Evolutionary conservation across 208 protist genomes (phyloP), one percentile per base, ranked within the genome.

Genomic region (Porcisia deanei): DNA sequence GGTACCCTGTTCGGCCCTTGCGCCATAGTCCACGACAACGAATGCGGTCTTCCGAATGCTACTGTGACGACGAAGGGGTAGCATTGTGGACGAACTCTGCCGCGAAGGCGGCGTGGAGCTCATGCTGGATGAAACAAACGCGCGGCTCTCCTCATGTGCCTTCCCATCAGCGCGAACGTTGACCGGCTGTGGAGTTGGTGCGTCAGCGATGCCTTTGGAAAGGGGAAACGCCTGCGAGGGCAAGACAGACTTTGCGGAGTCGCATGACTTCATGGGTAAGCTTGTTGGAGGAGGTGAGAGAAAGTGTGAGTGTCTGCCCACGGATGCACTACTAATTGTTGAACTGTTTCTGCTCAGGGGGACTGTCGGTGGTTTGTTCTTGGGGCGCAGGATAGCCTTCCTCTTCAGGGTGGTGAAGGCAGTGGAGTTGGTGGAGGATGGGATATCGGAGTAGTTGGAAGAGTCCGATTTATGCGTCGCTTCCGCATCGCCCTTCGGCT

Each of bases 1-100:
- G 25, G 85, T 86, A 7, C 93, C 93, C 69, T 96, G 91, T 83
- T 97, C 90, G 12, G 93, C 88, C 12, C 89, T 90, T 12, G 88
- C 93, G 22, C 93, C 90, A 69, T 89, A 94, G 75, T 97, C 90
- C 47, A 93, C 82, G 14, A 95, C 88, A 60, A 84, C 84, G 59
- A 89, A 88, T 70, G 82, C 88, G 7, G 77, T 82, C 66, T 77
- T 85, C 64, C 79, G 82, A 55, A 68, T 60, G 65, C 81, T 89
- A 59, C 68, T 73, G 25, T 79, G 67, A 18, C 77, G 75, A 55
- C 82, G 64, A 54, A 86, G 60, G 4, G 73, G 54, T 66, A 65
- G 39, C 18, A 71, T 45, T 39, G 64, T 71, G 1, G 64, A n/a
- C 43, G 76, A 76, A 73, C 64, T 79, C 63, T 75, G 68, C n/a